These are phyloP conservation scores for Tremella fuciformis DNA, from an alignment of 768 basidiomycete species.

Conservation along the genomic window DNA sequence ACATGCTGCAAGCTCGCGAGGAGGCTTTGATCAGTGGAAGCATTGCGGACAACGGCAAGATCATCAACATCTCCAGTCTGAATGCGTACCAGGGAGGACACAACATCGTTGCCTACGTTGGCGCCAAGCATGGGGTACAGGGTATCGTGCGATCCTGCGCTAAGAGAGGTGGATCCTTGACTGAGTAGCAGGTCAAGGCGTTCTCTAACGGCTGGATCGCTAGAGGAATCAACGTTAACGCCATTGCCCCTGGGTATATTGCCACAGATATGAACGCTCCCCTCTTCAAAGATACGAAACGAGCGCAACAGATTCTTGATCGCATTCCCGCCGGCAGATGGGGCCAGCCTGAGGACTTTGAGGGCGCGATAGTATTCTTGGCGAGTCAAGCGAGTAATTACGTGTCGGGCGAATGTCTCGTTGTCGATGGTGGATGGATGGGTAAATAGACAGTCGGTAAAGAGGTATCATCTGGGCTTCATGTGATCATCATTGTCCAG, in stretches of 20 bases:
- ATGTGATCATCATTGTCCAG: no score
- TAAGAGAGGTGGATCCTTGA: no score
- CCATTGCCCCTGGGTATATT: constrained; percentile 83
- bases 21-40: constrained; percentile 37
- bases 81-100: constrained; percentile 56
- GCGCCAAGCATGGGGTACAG: constrained; percentile 79
- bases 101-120: constrained; percentile 85
- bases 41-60: constrained; percentile 60
- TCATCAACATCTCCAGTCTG: constrained; percentile 65
- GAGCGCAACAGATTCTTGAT: constrained; percentile 68
- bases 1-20: constrained; percentile 69
- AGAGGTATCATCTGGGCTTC: no score
- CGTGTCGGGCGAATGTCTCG: constrained; percentile 67
- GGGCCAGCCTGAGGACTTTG: constrained; percentile 71
- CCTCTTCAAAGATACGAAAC: constrained; percentile 63
- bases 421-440: constrained; percentile 69
- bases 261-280: constrained; percentile 77
- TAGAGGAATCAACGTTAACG: constrained; percentile 83
- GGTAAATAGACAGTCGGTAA: constrained; percentile 7
- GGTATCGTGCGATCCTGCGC: constrained; percentile 53
- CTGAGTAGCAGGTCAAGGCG: constrained; percentile 66
- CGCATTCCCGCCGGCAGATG: constrained; percentile 70
- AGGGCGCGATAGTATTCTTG: constrained; percentile 67
- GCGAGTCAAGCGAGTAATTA: constrained; percentile 69
- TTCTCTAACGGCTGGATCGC: constrained; percentile 90